Percentiles rank a stretch among this genome's conserved stretches.
phyloP scores from a whole-genome alignment of 1,284 basidiomycete genomes.

The Moesziomyces antarcticus region DNA sequence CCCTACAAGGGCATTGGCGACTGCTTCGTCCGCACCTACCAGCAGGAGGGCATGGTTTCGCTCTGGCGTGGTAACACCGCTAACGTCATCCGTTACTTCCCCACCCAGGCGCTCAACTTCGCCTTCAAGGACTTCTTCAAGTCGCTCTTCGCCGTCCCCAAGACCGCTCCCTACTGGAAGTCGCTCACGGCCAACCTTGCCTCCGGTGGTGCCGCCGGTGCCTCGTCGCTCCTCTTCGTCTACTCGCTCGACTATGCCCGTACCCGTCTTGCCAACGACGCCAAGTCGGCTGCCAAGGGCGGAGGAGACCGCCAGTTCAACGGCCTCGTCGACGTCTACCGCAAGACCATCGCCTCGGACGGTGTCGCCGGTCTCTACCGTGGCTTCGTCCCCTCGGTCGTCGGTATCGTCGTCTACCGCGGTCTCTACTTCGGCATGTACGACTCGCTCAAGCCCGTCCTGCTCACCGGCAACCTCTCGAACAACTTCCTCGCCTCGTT shows the following conservation, averaged over 20 bases:
- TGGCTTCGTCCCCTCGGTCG: constrained; percentile 68
- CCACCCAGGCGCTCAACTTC: constrained; percentile 68
- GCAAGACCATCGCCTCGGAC: constrained; percentile 67
- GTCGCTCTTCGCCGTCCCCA: constrained; percentile 65
- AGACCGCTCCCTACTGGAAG: constrained; percentile 67
- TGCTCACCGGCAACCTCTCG: constrained; percentile 64
- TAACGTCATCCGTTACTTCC: constrained; percentile 68
- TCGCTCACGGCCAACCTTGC: constrained; percentile 67
- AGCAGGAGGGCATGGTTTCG: constrained; percentile 67
- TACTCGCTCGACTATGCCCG: constrained; percentile 69
- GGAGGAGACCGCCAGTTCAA: constrained; percentile 68
- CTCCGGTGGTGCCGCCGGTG: constrained; percentile 68
- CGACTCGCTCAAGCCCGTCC: constrained; percentile 68
- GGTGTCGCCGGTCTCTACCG: constrained; percentile 68
- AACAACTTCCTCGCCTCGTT: constrained; percentile 68
- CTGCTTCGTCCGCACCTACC: constrained; percentile 68
- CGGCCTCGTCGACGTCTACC: constrained; percentile 68
- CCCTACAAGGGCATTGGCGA: constrained; percentile 69
- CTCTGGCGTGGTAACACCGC: constrained; percentile 68
- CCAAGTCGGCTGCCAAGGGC: constrained; percentile 67
- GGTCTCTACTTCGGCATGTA: constrained; percentile 69
- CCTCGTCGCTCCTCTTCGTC: constrained; percentile 68
- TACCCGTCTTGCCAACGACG: constrained; percentile 69
- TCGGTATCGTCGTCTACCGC: constrained; percentile 68
- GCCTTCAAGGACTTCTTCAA: constrained; percentile 69